Evolutionary conservation across 495 filamentous ascomycete genomes (phyloP).

Genomic region (Saxophila tyrrhenica): DNA sequence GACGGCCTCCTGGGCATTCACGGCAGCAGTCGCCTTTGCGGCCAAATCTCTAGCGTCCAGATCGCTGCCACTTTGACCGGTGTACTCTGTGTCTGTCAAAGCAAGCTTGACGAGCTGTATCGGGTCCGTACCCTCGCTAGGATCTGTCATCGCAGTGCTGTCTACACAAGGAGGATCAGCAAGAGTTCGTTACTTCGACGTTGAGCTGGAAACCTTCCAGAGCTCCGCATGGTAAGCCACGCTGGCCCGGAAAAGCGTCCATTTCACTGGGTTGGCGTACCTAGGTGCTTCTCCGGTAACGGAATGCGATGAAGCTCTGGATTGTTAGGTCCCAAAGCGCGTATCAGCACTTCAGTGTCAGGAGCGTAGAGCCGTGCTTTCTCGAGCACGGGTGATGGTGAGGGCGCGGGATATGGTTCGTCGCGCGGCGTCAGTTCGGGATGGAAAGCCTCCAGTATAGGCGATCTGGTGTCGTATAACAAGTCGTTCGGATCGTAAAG

Average conservation of each 20-base stretch:
- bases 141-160: neutral
- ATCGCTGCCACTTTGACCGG: neutral
- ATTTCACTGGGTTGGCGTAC: no score
- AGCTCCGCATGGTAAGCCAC: no score
- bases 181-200: no score
- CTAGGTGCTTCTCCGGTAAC: neutral
- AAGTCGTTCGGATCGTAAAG: neutral
- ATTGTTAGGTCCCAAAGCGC: neutral
- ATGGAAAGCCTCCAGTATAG: neutral
- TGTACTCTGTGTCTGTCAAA: neutral
- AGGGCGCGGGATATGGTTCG: neutral
- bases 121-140: neutral
- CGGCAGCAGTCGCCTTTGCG: neutral
- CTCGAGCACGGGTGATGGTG: no score
- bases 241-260: no score
- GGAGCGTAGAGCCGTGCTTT: neutral
- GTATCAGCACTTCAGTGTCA: neutral
- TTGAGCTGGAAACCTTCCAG: no score
- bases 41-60: neutral
- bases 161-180: no score
- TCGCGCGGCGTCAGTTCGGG: neutral
- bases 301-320: neutral
- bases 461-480: neutral
- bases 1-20: neutral
- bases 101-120: neutral